Base-by-base conservation (phyloP, 176 grass and related monocot species). In the Dactylis glomerata region DNA sequence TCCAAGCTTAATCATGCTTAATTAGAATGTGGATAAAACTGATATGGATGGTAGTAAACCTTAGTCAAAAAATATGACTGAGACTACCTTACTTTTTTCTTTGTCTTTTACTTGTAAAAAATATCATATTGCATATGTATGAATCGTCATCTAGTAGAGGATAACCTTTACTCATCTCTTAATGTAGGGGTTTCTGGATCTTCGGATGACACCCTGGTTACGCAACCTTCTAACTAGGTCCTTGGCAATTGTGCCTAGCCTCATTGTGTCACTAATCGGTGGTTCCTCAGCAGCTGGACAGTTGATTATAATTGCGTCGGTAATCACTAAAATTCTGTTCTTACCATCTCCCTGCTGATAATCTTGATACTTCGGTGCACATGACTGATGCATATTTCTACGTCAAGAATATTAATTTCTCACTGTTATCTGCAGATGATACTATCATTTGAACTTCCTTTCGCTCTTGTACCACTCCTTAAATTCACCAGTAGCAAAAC, bases 291-390 rank as follows among this genome's bases (percentile, higher is more conserved):
- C 96, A 75, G 96, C 96, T 87, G 96, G 96, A 79, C 51, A 92
- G 77, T 78, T 98, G 78, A 98, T 98, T 77, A 98, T 98, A 85
- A 98, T 94, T 83, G 93, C 96, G n/a, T 98, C 96, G 81, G 96
- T 98, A 92, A 81, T 75, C 72, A n/a, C n/a, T n/a, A n/a, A n/a
- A n/a, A n/a, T n/a, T n/a, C n/a, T n/a, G n/a, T n/a, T n/a, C n/a
- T n/a, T n/a, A n/a, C 16, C 32, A 56, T 28, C n/a, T 15, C 37
- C 22, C 15, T 66, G 40, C 26, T 49, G 81, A 75, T 49, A 34
- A 49, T 75, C 40, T 81, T 16, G 63, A 30, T 52, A 32, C 9
- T 85, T 89, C 5, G 24, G 22, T 47, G 27, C 5, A 13, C 34
- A 56, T 22, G n/a, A n/a, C n/a, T n/a, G n/a, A n/a, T n/a, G n/a